Percentiles rank a stretch among this genome's conserved stretches.
Conservation (phyloP, 768 basidiomycete genomes). For the Hericium alpestre region DNA sequence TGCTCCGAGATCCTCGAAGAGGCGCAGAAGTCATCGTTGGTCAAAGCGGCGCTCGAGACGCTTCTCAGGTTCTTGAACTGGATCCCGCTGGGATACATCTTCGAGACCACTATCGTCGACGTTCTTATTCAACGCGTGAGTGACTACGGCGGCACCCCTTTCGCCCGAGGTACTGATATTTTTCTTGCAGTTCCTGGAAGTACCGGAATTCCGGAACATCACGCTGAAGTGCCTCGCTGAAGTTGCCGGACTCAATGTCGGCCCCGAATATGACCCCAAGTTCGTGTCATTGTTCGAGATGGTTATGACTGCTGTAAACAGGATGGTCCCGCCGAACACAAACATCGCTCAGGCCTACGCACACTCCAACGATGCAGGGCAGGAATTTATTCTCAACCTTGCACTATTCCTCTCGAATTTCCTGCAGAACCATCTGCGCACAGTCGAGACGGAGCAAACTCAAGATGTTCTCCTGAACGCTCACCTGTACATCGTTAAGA, state of each 20-base stretch:
- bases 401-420: constrained; percentile 97
- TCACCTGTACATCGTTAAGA: constrained; percentile 96
- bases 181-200: constrained; percentile 74
- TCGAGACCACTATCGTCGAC: constrained; percentile 96
- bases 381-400: constrained; percentile 94
- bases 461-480: constrained; percentile 93
- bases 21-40: constrained; percentile 90
- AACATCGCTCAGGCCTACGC: constrained; percentile 90
- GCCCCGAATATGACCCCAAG: constrained; percentile 95
- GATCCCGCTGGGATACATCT: constrained; percentile 98
- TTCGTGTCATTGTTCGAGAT: constrained; percentile 96
- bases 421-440: constrained; percentile 83
- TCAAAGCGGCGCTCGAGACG: constrained; percentile 91
- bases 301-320: constrained; percentile 95
- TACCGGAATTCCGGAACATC: constrained; percentile 93
- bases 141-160: constrained; percentile 11
- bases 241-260: constrained; percentile 89
- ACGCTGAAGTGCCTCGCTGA: constrained; percentile 95
- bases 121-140: constrained; percentile 81
- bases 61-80: constrained; percentile 93
- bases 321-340: constrained; percentile 92
- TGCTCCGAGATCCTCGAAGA: constrained; percentile 95
- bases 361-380: constrained; percentile 82
- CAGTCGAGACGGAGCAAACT: constrained; percentile 86
- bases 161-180: constrained; percentile 5